Evolutionary conservation across 441 rosid genomes (phyloP).

Genomic region (Erysimum cheiri): DNA sequence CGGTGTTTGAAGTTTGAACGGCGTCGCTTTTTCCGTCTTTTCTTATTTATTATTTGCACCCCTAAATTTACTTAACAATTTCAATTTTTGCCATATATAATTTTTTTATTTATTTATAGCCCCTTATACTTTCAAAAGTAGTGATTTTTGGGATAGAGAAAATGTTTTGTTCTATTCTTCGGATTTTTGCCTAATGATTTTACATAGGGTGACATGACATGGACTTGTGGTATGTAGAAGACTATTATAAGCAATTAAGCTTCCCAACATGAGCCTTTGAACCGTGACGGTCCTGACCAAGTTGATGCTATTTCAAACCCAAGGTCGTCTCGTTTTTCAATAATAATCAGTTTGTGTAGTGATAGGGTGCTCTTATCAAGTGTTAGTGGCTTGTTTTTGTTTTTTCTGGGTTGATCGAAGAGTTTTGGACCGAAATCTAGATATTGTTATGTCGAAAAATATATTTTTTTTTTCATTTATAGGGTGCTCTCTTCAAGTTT

Average conservation of each 20-base stretch:
- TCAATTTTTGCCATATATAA: background rate
- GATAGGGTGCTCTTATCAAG: too few relatives aligned
- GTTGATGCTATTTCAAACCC: background rate
- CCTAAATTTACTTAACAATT: background rate
- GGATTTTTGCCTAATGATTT: background rate
- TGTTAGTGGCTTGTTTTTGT: too few relatives aligned
- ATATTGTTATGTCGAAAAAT: too few relatives aligned
- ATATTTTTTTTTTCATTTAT: too few relatives aligned
- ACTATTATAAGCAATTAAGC: background rate
- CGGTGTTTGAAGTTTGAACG: constrained; percentile 26
- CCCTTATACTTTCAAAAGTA: background rate
- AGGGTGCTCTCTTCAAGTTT: too few relatives aligned
- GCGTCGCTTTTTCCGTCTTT: constrained; percentile 38
- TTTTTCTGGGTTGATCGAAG: too few relatives aligned
- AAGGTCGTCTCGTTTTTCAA: too few relatives aligned
- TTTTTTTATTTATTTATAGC: background rate
- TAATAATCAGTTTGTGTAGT: too few relatives aligned
- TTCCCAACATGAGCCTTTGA: background rate
- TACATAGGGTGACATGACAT: background rate
- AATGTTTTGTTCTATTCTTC: background rate
- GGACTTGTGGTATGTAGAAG: background rate
- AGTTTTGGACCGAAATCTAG: too few relatives aligned
- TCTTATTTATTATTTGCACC: background rate
- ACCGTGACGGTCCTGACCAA: background rate
- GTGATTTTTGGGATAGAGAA: background rate